Percentiles rank a stretch among this genome's conserved stretches.
Evolutionary conservation across 192 early-diverging fungal genomes (phyloP).

Genomic region (Dissophora ornata): DNA sequence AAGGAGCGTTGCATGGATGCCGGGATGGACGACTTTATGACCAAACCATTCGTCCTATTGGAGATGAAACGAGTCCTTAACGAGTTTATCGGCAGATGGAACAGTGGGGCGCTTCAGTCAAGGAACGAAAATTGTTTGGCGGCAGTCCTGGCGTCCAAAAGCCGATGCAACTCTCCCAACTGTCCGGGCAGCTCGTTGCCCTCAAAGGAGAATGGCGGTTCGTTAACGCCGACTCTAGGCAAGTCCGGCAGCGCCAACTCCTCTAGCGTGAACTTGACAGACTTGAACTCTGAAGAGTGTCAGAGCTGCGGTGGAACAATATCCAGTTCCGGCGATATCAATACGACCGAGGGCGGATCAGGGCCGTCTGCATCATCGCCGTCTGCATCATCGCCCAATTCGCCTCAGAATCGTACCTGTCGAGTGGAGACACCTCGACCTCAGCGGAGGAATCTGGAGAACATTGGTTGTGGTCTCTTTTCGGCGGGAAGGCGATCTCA

Average conservation of each 20-base stretch:
- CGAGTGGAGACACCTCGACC: conserved; percentile 33
- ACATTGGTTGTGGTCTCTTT: conserved; percentile 15
- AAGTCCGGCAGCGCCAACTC: conserved; percentile 19
- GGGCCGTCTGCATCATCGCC: background rate
- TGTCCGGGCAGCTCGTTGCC: background rate
- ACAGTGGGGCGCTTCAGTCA: conserved; percentile 14
- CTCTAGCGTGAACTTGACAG: conserved; percentile 15
- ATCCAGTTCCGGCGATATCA: background rate
- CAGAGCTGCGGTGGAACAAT: conserved; percentile 7
- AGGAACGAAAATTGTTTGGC: conserved; percentile 36
- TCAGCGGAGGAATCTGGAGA: conserved; percentile 23
- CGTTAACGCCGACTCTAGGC: conserved; percentile 16
- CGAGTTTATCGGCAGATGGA: conserved; percentile 17
- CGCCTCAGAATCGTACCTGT: conserved; percentile 14
- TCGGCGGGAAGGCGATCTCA: conserved; percentile 28
- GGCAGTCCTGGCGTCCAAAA: conserved; percentile 22
- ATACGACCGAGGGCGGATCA: background rate
- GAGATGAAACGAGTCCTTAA: conserved; percentile 59
- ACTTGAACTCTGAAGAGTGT: conserved; percentile 4
- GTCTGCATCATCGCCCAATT: background rate
- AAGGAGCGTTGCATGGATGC: conserved; percentile 66
- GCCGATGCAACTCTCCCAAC: conserved; percentile 24
- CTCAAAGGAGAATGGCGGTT: background rate
- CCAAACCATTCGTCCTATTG: conserved; percentile 62
- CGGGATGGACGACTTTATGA: conserved; percentile 68